Base-by-base conservation (phyloP, 1,284 basidiomycete species). In the Anthracocystis walkeri region DNA sequence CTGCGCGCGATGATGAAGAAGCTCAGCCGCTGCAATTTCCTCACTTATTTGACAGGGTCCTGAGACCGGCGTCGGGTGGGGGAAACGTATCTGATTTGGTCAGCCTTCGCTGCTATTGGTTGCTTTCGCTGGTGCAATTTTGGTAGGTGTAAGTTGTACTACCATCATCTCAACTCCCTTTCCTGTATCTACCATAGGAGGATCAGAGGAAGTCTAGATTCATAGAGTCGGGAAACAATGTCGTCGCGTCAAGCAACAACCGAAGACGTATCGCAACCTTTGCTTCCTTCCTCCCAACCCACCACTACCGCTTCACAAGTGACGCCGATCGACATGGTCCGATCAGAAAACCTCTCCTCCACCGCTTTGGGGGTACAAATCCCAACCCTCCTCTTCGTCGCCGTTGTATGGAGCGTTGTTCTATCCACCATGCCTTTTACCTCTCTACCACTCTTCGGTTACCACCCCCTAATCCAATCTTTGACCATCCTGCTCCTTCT, bases 381-480 rank as follows among this genome's bases (percentile, higher is more conserved):
- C 4, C 60, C 69, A 0, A 61, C 64, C 0, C 41, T 80, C 7
- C 61, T 66, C 16, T 79, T 82, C 42, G 50, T 79, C 6, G 78
- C 63, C 4, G 60, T 80, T 3, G 65, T 79, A 1, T 82, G 78
- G 78, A 53, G 50, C 18, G 44, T 75, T 4, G 66, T 82, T 2
- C 50, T 81, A 18, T 20, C 50, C 46, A 46, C 52, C 12, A 65
- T 81, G 56, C 50, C 67, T 7, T 21, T 58, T 23, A 21, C 29
- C 7, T 45, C 56, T 0, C 57, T 82, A 7, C 79, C 80, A 3
- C 59, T 82, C 2, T 82, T 82, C 45, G 80, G 77, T 0, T 82
- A 72, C 41, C 80, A 82, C 33, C 80, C 80, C 0, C 35, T 82
- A 11, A 51, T 82, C 18, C 75, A 82, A 45, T 78, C 79, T 0